These are phyloP conservation scores for Elsinoe arachidis DNA, from an alignment of 2,329 filamentous ascomycete genomes.

Conservation along the genomic window DNA sequence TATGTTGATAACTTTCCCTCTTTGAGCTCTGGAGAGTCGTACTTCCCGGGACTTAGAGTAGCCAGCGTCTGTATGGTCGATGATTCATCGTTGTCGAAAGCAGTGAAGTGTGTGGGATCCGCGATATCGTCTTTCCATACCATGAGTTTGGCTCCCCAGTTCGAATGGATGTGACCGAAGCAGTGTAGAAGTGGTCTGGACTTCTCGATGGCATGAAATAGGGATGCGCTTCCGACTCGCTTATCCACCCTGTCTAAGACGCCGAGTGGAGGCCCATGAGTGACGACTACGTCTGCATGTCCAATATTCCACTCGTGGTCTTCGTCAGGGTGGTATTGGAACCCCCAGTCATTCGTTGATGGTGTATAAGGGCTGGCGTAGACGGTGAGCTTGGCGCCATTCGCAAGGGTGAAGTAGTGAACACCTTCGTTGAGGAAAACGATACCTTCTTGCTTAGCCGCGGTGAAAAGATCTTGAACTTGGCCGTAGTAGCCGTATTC, in stretches of 20 bases:
- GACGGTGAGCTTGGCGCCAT: slow-evolving; percentile 42
- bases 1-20: slow-evolving; percentile 18
- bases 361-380: slow-evolving; percentile 49
- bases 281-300: slow-evolving; percentile 49
- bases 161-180: slow-evolving; percentile 56
- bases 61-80: slow-evolving; percentile 30
- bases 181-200: slow-evolving; percentile 47
- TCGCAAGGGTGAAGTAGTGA: slow-evolving; percentile 38
- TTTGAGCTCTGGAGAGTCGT: slow-evolving; percentile 18
- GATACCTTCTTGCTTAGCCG: not conserved
- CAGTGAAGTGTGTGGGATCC: slow-evolving; percentile 34
- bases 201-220: slow-evolving; percentile 43
- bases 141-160: slow-evolving; percentile 37
- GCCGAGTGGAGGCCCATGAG: slow-evolving; percentile 49
- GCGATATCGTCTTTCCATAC: slow-evolving; percentile 26
- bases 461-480: slow-evolving; percentile 20
- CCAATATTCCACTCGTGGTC: slow-evolving; percentile 32
- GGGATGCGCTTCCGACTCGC: slow-evolving; percentile 45
- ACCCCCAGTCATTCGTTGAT: slow-evolving; percentile 47
- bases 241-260: slow-evolving; percentile 39
- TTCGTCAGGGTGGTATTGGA: slow-evolving; percentile 41
- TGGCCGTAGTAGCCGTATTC: slow-evolving; percentile 35
- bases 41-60: slow-evolving; percentile 17
- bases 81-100: slow-evolving; percentile 38
- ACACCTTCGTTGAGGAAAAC: slow-evolving; percentile 43